Conservation (phyloP, 2,329 filamentous ascomycete genomes). For the Ceratocystis colombiana region DNA sequence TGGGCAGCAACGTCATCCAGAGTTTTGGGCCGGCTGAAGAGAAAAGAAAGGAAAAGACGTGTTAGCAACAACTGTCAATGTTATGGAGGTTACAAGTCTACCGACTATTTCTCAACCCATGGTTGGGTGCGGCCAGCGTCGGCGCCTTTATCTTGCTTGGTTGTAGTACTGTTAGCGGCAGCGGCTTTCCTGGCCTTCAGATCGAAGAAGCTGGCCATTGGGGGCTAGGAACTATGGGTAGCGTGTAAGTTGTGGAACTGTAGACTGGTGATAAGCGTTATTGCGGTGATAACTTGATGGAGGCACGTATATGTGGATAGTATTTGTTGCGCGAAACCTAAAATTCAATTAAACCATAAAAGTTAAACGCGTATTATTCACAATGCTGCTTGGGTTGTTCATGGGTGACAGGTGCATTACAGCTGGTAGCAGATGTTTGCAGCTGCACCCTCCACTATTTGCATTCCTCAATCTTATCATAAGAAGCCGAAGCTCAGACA, state of each 20-base stretch:
- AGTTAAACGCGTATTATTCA: slow-evolving; percentile 14
- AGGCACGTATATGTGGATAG: not conserved
- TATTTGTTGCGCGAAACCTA: not conserved
- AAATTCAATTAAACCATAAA: slow-evolving; percentile 25
- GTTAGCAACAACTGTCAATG: slow-evolving; percentile 24
- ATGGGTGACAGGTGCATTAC: not conserved
- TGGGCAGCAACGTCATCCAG: slow-evolving; percentile 92
- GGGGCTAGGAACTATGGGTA: not conserved
- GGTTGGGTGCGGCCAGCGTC: slow-evolving; percentile 63
- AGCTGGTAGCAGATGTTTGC: not conserved
- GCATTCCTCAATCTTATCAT: not conserved
- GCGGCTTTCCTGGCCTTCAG: slow-evolving; percentile 81
- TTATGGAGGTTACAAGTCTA: not conserved
- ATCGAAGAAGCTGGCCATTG: slow-evolving; percentile 89
- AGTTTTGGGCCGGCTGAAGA: slow-evolving; percentile 72
- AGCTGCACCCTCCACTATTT: not conserved
- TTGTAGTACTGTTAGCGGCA: slow-evolving; percentile 51
- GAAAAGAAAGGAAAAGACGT: not conserved
- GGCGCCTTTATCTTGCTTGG: slow-evolving; percentile 54
- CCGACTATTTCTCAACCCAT: slow-evolving; percentile 98
- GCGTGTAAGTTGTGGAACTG: not conserved
- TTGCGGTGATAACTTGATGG: not conserved
- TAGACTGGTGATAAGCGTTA: too few species aligned
- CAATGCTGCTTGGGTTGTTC: too few species aligned
- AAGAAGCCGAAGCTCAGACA: not conserved